Conservation (phyloP, 2,329 filamentous ascomycete species). For the Botrytis medusae region DNA sequence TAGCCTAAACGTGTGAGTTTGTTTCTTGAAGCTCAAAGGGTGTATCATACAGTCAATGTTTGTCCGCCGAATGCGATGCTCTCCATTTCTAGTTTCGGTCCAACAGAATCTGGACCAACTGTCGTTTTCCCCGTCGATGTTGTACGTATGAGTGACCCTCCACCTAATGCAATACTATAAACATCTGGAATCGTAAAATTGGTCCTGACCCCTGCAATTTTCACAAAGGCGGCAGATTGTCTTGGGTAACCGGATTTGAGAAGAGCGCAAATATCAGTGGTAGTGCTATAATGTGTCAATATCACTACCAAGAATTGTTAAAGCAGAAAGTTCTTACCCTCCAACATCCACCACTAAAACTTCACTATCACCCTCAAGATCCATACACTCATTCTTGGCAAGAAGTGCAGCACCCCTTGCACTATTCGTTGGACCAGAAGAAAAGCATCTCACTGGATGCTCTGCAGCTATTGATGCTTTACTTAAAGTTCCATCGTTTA, state of each 20-base stretch:
- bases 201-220: slow-evolving; percentile 58
- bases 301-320: background rate
- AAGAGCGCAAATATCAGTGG: slow-evolving; percentile 58
- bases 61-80: slow-evolving; percentile 54
- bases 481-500: slow-evolving; percentile 63
- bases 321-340: slow-evolving; percentile 36
- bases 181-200: slow-evolving; percentile 60
- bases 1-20: slow-evolving; percentile 43
- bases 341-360: slow-evolving; percentile 55
- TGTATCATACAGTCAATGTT: slow-evolving; percentile 50
- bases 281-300: slow-evolving; percentile 46
- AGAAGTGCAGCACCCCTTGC: slow-evolving; percentile 64
- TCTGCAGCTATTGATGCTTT: slow-evolving; percentile 53
- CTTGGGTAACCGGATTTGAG: slow-evolving; percentile 59
- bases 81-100: slow-evolving; percentile 49
- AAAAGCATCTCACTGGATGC: slow-evolving; percentile 61
- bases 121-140: slow-evolving; percentile 48
- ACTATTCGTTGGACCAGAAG: slow-evolving; percentile 63
- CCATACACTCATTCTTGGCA: slow-evolving; percentile 27
- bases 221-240: slow-evolving; percentile 57
- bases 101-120: slow-evolving; percentile 59
- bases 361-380: slow-evolving; percentile 32
- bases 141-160: slow-evolving; percentile 48
- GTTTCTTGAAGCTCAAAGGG: slow-evolving; percentile 27
- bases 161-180: slow-evolving; percentile 56